phyloP scores from a whole-genome alignment of 257 asterid species.

The Salvia miltiorrhiza region DNA sequence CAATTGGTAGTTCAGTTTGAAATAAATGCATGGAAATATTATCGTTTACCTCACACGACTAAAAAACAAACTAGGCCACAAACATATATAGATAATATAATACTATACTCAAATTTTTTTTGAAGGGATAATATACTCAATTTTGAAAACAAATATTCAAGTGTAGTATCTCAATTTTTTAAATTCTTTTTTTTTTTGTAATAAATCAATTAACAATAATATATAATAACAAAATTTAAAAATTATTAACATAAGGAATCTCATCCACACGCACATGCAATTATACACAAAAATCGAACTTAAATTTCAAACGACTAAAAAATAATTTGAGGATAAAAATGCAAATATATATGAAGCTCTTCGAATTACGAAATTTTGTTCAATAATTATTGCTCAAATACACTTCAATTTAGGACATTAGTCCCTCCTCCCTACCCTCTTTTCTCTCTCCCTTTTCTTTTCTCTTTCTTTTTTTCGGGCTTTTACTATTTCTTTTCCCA shows the following conservation, averaged over 20 bases:
- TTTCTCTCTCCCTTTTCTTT: slow-evolving; percentile 14
- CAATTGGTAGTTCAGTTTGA: slow-evolving; percentile 25
- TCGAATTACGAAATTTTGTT: slow-evolving; percentile 12
- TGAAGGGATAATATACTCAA: background rate
- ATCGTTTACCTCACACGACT: slow-evolving; percentile 1
- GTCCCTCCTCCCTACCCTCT: slow-evolving; percentile 24
- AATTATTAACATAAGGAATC: too few relatives aligned
- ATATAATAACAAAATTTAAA: too few relatives aligned
- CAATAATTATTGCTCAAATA: slow-evolving; percentile 32
- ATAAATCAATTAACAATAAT: too few relatives aligned
- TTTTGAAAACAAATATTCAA: too few relatives aligned
- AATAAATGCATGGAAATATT: slow-evolving; percentile 25
- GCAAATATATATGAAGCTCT: background rate
- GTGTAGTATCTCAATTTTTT: too few relatives aligned
- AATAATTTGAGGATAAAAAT: background rate
- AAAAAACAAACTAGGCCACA: background rate
- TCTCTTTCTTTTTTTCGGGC: background rate
- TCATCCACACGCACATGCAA: too few relatives aligned
- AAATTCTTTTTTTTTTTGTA: too few relatives aligned
- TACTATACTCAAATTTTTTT: background rate
- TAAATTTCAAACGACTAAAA: background rate
- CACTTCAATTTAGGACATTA: slow-evolving; percentile 28
- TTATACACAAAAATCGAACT: background rate
- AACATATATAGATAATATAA: background rate
- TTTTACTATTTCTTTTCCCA: background rate